These are phyloP conservation scores for Nothomitra cinnamomea DNA, from an alignment of 2,329 filamentous ascomycete species.

Conservation along the genomic window DNA sequence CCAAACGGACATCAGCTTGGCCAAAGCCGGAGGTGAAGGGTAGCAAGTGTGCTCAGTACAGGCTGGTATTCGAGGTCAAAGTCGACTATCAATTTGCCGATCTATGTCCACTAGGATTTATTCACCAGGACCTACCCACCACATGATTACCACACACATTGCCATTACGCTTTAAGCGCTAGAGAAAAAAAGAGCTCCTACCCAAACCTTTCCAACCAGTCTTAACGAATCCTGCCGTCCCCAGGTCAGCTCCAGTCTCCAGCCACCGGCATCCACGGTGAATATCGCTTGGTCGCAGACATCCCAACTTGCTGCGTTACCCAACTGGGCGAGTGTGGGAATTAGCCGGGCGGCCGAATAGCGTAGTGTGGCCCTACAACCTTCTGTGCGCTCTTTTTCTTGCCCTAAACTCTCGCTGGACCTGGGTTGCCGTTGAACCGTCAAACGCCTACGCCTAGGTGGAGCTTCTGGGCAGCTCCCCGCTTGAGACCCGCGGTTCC, in stretches of 20 bases:
- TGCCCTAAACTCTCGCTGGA: background rate
- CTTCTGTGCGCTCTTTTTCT: background rate
- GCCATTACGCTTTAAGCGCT: slow-evolving; percentile 1
- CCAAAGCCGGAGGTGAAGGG: background rate
- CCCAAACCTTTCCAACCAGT: background rate
- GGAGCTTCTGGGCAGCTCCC: background rate
- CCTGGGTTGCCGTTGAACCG: background rate
- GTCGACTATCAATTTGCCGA: slow-evolving; percentile 1
- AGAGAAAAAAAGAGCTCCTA: background rate
- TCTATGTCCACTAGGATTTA: background rate
- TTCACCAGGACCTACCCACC: background rate
- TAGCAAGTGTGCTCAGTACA: background rate
- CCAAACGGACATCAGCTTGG: background rate
- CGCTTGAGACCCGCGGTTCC: too few relatives aligned
- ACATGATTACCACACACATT: slow-evolving; percentile 1
- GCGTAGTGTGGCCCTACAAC: background rate
- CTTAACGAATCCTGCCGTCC: background rate
- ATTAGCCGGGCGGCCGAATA: background rate
- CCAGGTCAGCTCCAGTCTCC: too few relatives aligned
- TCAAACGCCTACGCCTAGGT: background rate
- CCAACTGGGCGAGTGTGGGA: background rate
- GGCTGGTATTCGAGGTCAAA: background rate
- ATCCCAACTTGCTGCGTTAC: background rate
- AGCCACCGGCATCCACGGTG: too few relatives aligned
- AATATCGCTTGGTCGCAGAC: too few relatives aligned